Base-by-base conservation (phyloP, 208 protist genomes). In the Acanthamoeba comandoni region DNA sequence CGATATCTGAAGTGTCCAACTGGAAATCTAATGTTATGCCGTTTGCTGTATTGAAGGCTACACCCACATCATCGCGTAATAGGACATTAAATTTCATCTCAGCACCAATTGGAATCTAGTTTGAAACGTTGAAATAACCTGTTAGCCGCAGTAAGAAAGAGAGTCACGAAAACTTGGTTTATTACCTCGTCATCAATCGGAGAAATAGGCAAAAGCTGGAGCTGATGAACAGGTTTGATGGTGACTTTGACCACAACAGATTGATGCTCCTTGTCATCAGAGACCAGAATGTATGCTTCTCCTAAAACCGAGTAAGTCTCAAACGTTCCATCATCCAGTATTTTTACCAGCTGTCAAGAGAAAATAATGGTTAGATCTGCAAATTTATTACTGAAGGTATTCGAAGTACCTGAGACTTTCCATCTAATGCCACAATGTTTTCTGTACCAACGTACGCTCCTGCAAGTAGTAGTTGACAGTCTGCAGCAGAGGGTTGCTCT, bases 181-280 rank as follows among this genome's bases (percentile, higher is more conserved):
- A 58, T 60, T 35, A 90, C 82, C 7, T 90, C 31, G 7, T 77
- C 64, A 51, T 77, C 55, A 31, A 91, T 62, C 17, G 53, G 35
- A 53, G 58, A 62, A 17, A 53, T 11, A 13, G 84, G 62, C 13
- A 77, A 43, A 22, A 91, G 48, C 64, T 71, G 64, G 1, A 91
- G 51, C 43, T 91, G 84, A 24, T 91, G 84, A 5, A 91, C 84
- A 24, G 84, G 62, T 53, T 91, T 91, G 64, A 91, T 52, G 2
- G 62, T 51, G 19, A 91, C 84, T 24, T 77, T 71, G 62, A 91
- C 43, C 15, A 91, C 84, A 1, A 91, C 58, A n/a, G 62, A 77
- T 52, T 91, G 84, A 15, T 55, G 48, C 29, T 52, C 51, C 7
- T 43, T 39, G 49, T 77, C 62, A 48, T 91, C 84, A 35, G 62